Conservation (phyloP, 345 rosid genomes). For the Lepidium africanum region DNA sequence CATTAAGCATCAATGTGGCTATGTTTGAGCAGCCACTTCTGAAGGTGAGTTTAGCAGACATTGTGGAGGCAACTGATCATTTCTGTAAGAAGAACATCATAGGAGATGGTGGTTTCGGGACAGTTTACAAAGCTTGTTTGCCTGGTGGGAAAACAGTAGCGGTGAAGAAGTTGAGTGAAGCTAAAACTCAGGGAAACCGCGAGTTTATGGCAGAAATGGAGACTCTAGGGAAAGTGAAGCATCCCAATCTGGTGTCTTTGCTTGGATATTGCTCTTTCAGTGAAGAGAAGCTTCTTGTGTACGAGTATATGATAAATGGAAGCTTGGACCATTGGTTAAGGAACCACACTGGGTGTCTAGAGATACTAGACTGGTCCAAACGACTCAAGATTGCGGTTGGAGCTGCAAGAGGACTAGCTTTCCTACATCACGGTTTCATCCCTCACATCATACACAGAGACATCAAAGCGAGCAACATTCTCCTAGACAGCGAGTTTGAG, state of each 20-base stretch:
- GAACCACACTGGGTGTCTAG: constrained; percentile 51
- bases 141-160: constrained; percentile 64
- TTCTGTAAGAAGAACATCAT: constrained; percentile 81
- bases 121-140: constrained; percentile 72
- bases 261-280: constrained; percentile 77
- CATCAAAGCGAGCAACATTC: constrained; percentile 85
- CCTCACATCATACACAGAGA: constrained; percentile 96
- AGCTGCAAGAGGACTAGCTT: constrained; percentile 75
- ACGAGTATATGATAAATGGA: constrained; percentile 87
- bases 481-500: constrained; percentile 62
- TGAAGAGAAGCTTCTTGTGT: constrained; percentile 88
- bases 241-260: constrained; percentile 72
- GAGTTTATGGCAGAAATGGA: constrained; percentile 97
- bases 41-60: constrained; percentile 60
- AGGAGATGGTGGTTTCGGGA: constrained; percentile 94
- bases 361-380: constrained; percentile 68
- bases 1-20: constrained; percentile 78
- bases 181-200: constrained; percentile 75
- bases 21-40: constrained; percentile 82
- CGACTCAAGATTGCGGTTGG: constrained; percentile 71
- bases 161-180: constrained; percentile 80
- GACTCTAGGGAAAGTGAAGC: constrained; percentile 92
- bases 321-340: constrained; percentile 84
- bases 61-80: constrained; percentile 68
- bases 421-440: constrained; percentile 75